phyloP scores from a whole-genome alignment of 345 rosid species.

The Pelargonium nanum region DNA sequence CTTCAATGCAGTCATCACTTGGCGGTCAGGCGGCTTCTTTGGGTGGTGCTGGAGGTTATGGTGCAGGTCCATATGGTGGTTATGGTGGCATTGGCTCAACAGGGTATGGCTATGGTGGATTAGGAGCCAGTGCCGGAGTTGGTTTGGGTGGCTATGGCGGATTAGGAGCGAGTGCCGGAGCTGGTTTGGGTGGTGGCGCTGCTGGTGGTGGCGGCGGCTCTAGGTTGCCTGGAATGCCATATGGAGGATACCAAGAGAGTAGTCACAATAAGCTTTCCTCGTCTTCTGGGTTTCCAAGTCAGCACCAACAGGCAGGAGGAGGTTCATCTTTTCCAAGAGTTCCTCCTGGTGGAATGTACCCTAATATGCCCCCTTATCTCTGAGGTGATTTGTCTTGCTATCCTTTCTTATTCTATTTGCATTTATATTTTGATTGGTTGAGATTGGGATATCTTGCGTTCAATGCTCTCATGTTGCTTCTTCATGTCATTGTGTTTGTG shows the following conservation, averaged over 20 bases:
- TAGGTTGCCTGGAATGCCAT: conserved; percentile 23
- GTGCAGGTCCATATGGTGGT: conserved; percentile 53
- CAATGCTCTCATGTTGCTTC: background rate
- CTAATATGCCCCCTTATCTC: conserved; percentile 58
- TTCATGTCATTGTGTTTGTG: background rate
- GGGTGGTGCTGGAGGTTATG: conserved; percentile 39
- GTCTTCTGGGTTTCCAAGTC: conserved; percentile 47
- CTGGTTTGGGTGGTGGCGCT: conserved; percentile 16
- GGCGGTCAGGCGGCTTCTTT: conserved; percentile 34
- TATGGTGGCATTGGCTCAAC: conserved; percentile 20
- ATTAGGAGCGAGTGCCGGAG: conserved; percentile 6
- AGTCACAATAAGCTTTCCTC: conserved; percentile 52
- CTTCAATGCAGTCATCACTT: conserved; percentile 11
- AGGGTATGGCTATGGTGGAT: conserved; percentile 7
- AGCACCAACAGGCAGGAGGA: conserved; percentile 52
- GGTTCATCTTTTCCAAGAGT: conserved; percentile 61
- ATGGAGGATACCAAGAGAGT: conserved; percentile 59
- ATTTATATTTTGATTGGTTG: background rate
- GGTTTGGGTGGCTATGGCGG: conserved; percentile 12
- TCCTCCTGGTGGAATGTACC: conserved; percentile 70
- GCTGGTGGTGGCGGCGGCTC: conserved; percentile 13
- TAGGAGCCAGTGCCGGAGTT: conserved; percentile 7
- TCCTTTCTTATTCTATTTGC: background rate
- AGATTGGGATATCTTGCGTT: background rate
- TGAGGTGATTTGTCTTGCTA: conserved; percentile 35